These are phyloP conservation scores for Apium graveolens DNA, from an alignment of 129 eudicot species.

Conservation along the genomic window DNA sequence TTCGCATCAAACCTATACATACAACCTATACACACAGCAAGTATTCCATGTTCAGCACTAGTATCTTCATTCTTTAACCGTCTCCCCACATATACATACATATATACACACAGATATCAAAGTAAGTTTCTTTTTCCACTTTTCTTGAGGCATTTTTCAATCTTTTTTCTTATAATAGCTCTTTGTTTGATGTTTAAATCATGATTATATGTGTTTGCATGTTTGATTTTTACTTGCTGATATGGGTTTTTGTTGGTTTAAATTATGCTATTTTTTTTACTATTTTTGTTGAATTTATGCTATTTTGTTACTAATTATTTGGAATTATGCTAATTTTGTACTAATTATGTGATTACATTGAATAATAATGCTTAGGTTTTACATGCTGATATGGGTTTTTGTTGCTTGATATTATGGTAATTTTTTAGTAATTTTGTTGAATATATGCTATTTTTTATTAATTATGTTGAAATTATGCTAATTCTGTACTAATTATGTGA, in stretches of 20 bases:
- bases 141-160: background rate
- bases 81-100: background rate
- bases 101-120: background rate
- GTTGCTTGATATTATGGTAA: too few species aligned
- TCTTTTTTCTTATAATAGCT: background rate
- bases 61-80: background rate
- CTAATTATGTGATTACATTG: too few species aligned
- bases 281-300: too few species aligned
- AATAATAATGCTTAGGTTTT: too few species aligned
- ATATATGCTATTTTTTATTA: too few species aligned
- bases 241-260: background rate
- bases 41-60: background rate
- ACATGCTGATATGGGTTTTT: too few species aligned
- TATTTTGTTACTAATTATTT: too few species aligned
- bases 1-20: background rate
- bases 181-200: background rate
- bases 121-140: background rate
- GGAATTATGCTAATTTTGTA: too few species aligned
- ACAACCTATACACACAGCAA: background rate
- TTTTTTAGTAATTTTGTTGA: too few species aligned
- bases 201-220: background rate
- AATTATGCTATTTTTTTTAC: too few species aligned
- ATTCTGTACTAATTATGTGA: too few species aligned
- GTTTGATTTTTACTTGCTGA: background rate
- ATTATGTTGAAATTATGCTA: too few species aligned